Base-by-base conservation (phyloP, 2,329 filamentous ascomycete species). In the Colletotrichum sp. region DNA sequence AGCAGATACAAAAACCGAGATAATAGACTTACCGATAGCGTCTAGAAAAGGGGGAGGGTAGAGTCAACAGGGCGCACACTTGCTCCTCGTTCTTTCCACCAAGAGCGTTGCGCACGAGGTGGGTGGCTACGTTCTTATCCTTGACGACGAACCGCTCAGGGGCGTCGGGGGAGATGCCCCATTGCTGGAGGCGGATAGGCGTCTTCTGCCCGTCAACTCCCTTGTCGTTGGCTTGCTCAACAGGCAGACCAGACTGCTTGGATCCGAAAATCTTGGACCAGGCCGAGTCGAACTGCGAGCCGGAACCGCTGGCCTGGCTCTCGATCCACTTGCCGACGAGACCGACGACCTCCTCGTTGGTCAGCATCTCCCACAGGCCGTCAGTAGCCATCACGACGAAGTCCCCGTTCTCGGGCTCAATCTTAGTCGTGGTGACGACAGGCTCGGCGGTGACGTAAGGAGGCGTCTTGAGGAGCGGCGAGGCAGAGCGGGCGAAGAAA, bases 361-460 rank as follows among this genome's bases (percentile, higher is more conserved):
- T 98, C 77, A 99, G 90, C 97, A 98, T 98, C 86, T 99, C 97
- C 97, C 97, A 99, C 1, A 99, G 90, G 6, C 97, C 97, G 82
- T 99, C 97, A 0, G 97, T 98, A 27, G 97, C 97, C 89, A 99
- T 93, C 77, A 99, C 96, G 15, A 99, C 89, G 81, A 99, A 99
- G 83, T 99, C 97, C 61, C 96, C 96, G 77, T 95, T 95, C 70
- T 95, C 92, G 2, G 97, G 97, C 80, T 96, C 90, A 68, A 99
- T 93, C 84, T 97, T 94, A 61, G 96, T 98, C 2, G 96, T 98
- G 1, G 96, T 98, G 69, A 99, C 92, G 27, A 98, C 90, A 4
- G 97, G 97, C 85, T 99, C 98, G 2, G 97, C 97, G 5, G 97
- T 99, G 55, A 99, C 97, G 81, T 99, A 99, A 0, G 97, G 97